These are phyloP conservation scores for Umbelopsis isabellina DNA, from an alignment of 192 early-diverging fungal genomes.

Conservation along the genomic window DNA sequence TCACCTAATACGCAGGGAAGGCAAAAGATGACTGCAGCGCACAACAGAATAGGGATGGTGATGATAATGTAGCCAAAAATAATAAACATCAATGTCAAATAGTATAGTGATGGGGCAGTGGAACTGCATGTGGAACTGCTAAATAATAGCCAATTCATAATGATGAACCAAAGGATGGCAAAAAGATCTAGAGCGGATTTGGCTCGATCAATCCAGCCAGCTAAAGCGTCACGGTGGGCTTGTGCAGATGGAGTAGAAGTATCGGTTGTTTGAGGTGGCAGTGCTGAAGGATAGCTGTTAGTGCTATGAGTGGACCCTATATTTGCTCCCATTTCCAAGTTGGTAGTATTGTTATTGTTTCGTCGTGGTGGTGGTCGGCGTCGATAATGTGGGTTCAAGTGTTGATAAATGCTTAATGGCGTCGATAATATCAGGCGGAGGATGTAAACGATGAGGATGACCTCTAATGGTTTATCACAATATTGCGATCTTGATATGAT, in stretches of 20 bases:
- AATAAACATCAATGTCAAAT: conserved; percentile 64
- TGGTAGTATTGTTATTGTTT: conserved; percentile 1
- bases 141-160: conserved; percentile 75
- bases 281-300: background rate
- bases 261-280: background rate
- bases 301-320: conserved; percentile 5
- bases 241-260: background rate
- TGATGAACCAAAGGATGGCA: conserved; percentile 64
- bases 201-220: conserved; percentile 48
- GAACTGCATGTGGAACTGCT: conserved; percentile 48
- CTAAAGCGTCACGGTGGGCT: background rate
- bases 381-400: conserved; percentile 51
- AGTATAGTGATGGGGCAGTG: conserved; percentile 66
- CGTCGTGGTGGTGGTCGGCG: conserved; percentile 20
- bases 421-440: conserved; percentile 57
- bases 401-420: conserved; percentile 65
- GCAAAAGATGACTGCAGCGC: conserved; percentile 67
- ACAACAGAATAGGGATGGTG: conserved; percentile 60
- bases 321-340: conserved; percentile 22
- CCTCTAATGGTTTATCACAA: conserved; percentile 56
- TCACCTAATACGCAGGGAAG: conserved; percentile 60
- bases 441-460: conserved; percentile 65
- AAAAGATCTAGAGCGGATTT: conserved; percentile 64
- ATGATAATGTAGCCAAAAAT: conserved; percentile 72
- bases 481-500: conserved; percentile 15